Base-by-base conservation (phyloP, 257 asterid species). In the Ligustrum vulgare region DNA sequence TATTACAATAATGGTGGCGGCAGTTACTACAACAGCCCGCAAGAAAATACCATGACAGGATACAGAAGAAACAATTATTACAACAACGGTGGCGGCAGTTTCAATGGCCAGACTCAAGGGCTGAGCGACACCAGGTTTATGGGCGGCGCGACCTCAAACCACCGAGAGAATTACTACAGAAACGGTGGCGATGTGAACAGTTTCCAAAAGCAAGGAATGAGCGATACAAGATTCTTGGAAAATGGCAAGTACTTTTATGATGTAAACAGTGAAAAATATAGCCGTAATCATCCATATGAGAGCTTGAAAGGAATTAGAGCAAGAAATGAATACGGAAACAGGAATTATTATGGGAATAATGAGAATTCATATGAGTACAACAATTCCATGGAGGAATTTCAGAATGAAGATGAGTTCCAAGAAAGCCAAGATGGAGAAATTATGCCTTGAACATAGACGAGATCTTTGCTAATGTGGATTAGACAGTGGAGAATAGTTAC, bases 201-300 rank as follows among this genome's bases (percentile, higher is more conserved):
- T 1, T 75, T 76, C 58, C 88, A 83, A 79, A 86, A 84, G 23
- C 90, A 89, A 23, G 98, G 98, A 34, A 85, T 93, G 97, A 93
- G 98, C 58, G 98, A 93, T 36, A 93, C 98, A 1, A 87, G 98
- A 32, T 72, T 67, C 36, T 10, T 91, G 80, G 97, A 84, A 16
- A 83, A 86, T 25, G 98, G 98, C 5, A 91, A 84, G 77, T 93
- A 86, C 36, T 88, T 39, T 25, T 85, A 89, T 60, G 86, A 94
- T 20, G 8, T 89, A 0, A 82, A 70, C 28, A 39, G 81, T 2
- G 96, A 79, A 18, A 90, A 63, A 23, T 85, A 77, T 74, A 86
- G 77, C 84, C 75, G 39, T 31, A 80, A 83, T 36, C 94, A 86
- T 36, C 94, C 91, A 0, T 85, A 87, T 18, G 89, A 77, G 31